A percentile compares a stretch with the other conserved stretches of the same genome.
These are phyloP conservation scores for Evernia prunastri DNA, from an alignment of 495 filamentous ascomycete species.

Conservation along the genomic window DNA sequence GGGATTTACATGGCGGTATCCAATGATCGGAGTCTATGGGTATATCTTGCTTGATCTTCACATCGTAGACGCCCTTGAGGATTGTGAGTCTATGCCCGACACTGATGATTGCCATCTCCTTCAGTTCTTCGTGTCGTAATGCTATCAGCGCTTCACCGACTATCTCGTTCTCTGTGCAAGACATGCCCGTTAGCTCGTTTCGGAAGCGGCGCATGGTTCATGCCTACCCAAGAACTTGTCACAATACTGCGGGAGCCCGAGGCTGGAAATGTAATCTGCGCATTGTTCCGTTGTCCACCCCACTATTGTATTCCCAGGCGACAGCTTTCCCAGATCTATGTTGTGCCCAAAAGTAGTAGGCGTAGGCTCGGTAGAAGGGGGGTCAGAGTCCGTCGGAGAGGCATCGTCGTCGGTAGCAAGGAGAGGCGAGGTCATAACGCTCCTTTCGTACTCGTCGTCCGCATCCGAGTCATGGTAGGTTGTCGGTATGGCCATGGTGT, in stretches of 20 bases:
- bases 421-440: slow-evolving; percentile 65
- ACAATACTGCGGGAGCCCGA: slow-evolving; percentile 79
- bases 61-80: slow-evolving; percentile 88
- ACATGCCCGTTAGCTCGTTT: not conserved
- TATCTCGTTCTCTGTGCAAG: slow-evolving; percentile 73
- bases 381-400: slow-evolving; percentile 75
- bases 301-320: slow-evolving; percentile 71
- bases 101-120: slow-evolving; percentile 86
- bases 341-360: slow-evolving; percentile 75
- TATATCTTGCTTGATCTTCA: slow-evolving; percentile 86
- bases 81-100: slow-evolving; percentile 93
- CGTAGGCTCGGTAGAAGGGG: slow-evolving; percentile 75
- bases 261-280: slow-evolving; percentile 71
- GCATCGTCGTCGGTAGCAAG: slow-evolving; percentile 70
- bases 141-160: slow-evolving; percentile 86
- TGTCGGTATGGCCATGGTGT: slow-evolving; percentile 20
- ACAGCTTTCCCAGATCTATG: slow-evolving; percentile 53
- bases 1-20: slow-evolving; percentile 75
- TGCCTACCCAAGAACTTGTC: slow-evolving; percentile 69
- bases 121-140: slow-evolving; percentile 84
- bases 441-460: slow-evolving; percentile 90
- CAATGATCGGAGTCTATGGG: slow-evolving; percentile 90
- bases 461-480: slow-evolving; percentile 66
- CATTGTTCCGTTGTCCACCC: slow-evolving; percentile 88
- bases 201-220: slow-evolving; percentile 1